Evolutionary conservation across 306 rosid species (phyloP).

Genomic region (Gastrolobium villosum): DNA sequence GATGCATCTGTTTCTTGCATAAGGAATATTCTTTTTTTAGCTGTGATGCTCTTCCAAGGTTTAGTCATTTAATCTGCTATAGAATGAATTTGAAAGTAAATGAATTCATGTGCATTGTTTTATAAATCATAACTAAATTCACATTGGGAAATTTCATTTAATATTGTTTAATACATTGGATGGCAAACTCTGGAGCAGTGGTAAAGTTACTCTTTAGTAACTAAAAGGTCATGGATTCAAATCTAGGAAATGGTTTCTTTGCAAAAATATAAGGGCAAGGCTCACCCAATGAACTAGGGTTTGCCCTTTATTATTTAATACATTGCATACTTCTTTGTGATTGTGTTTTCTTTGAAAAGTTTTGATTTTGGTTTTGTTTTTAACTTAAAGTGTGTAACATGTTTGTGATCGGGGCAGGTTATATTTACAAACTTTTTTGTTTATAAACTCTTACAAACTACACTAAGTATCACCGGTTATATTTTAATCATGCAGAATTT

Average conservation of each 20-base stretch:
- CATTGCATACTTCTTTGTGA: slow-evolving; percentile 8
- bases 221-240: no score
- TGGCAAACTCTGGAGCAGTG: no score
- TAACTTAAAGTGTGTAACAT: not conserved
- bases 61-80: slow-evolving; percentile 3
- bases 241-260: no score
- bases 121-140: slow-evolving; percentile 23
- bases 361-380: not conserved
- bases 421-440: no score
- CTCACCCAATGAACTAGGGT: no score
- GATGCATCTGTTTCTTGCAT: slow-evolving; percentile 2
- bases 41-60: not conserved
- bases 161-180: no score
- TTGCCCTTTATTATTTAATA: not conserved
- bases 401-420: not conserved
- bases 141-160: not conserved
- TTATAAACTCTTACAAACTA: no score
- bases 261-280: no score
- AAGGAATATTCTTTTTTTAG: not conserved
- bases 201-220: no score
- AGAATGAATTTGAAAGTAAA: not conserved
- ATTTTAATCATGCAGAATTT: no score
- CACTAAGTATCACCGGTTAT: no score
- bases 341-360: slow-evolving; percentile 2
- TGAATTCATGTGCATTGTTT: slow-evolving; percentile 4